Conservation (phyloP, 495 filamentous ascomycete genomes). For the Sabuloglossum arenarium region DNA sequence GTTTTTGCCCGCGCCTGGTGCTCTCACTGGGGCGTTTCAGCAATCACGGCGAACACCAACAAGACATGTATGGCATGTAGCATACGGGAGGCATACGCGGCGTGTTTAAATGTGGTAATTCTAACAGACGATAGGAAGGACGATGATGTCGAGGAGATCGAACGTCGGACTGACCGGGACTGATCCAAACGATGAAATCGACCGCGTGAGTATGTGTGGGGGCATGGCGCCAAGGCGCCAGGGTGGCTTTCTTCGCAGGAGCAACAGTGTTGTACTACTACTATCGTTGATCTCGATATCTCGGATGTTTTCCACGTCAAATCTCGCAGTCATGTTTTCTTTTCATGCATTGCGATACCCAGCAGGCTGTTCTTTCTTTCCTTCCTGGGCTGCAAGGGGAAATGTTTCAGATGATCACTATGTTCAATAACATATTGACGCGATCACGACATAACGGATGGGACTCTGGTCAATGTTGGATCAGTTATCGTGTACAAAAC, state of each 20-base stretch:
- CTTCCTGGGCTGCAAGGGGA: neutral
- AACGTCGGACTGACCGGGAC: slow-evolving; percentile 8
- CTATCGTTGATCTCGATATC: neutral
- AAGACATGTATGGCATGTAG: slow-evolving; percentile 54
- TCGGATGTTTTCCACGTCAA: neutral
- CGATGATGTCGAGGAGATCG: slow-evolving; percentile 19
- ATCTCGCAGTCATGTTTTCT: neutral
- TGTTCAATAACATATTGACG: neutral
- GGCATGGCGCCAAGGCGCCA: neutral
- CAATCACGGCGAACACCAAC: slow-evolving; percentile 41
- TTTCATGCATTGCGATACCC: slow-evolving; percentile 1
- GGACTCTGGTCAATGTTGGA: no score
- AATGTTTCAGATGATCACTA: neutral
- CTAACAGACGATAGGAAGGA: slow-evolving; percentile 27
- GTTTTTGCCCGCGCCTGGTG: slow-evolving; percentile 57
- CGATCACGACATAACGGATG: no score
- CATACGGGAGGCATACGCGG: slow-evolving; percentile 49
- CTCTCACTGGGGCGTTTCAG: slow-evolving; percentile 43
- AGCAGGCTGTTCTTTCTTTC: neutral
- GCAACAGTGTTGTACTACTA: neutral
- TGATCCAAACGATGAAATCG: neutral
- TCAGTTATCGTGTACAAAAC: neutral
- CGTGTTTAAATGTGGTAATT: slow-evolving; percentile 46
- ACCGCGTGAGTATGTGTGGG: slow-evolving; percentile 3
- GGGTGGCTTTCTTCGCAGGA: neutral